Evolutionary conservation across 768 basidiomycete species (phyloP).

Genomic region (Collybiopsis confluens): DNA sequence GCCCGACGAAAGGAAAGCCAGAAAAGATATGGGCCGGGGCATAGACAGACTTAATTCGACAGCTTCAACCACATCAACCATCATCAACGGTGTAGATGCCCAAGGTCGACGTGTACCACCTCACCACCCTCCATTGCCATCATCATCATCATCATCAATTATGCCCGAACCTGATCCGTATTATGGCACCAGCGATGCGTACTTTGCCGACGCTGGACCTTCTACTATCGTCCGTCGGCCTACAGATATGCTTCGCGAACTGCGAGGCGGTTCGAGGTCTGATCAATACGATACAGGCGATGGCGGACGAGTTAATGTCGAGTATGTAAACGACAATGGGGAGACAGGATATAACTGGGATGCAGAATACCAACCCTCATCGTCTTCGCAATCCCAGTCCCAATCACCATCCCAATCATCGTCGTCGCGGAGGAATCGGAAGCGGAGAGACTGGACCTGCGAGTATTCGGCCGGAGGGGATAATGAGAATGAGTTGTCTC

Average conservation of each 20-base stretch:
- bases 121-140: neutral
- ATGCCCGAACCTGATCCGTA: neutral
- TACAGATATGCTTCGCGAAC: neutral
- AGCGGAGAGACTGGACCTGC: neutral
- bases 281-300: neutral
- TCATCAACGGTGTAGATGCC: neutral
- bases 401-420: neutral
- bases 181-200: too few relatives aligned
- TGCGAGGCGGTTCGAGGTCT: neutral
- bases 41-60: constrained; percentile 4
- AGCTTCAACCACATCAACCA: neutral
- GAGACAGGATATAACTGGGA: constrained; percentile 1
- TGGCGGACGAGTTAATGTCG: neutral
- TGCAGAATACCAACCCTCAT: neutral
- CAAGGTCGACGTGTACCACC: neutral
- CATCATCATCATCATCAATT: neutral
- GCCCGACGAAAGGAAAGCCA: neutral
- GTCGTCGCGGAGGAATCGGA: neutral
- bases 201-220: neutral
- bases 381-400: neutral
- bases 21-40: neutral
- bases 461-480: neutral
- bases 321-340: neutral
- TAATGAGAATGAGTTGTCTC: neutral
- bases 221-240: constrained; percentile 1